Evolutionary conservation across 2,329 filamentous ascomycete species (phyloP).

Genomic region (Cladosporium cucumerinum): DNA sequence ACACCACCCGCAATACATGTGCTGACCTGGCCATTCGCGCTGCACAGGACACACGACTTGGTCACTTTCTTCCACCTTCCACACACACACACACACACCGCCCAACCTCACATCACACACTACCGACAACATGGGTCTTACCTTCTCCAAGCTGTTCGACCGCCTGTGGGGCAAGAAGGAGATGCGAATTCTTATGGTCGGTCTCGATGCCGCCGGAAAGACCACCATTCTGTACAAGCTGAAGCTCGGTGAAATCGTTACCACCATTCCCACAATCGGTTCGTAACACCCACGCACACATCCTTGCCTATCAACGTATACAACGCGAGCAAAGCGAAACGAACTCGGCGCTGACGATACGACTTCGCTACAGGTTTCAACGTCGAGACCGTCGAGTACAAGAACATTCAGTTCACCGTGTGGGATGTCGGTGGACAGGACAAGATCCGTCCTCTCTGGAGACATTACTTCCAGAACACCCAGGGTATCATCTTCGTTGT

Average conservation of each 20-base stretch:
- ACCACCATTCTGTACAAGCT: slow-evolving; percentile 99
- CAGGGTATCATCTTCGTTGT: slow-evolving; percentile 99
- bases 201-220: slow-evolving; percentile 96
- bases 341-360: slow-evolving; percentile 9
- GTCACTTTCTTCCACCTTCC: slow-evolving; percentile 10
- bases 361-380: slow-evolving; percentile 65
- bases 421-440: slow-evolving; percentile 99
- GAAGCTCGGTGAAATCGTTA: slow-evolving; percentile 96
- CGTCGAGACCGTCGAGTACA: slow-evolving; percentile 97
- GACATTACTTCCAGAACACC: slow-evolving; percentile 94
- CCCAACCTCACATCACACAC: slow-evolving; percentile 24
- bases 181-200: slow-evolving; percentile 97
- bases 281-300: slow-evolving; percentile 26
- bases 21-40: slow-evolving; percentile 8
- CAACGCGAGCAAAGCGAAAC: neutral
- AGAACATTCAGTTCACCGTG: slow-evolving; percentile 99
- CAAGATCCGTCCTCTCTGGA: slow-evolving; percentile 96
- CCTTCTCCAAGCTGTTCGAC: slow-evolving; percentile 93
- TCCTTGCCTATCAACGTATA: neutral
- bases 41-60: slow-evolving; percentile 11
- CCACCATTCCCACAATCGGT: slow-evolving; percentile 93
- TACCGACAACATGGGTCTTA: slow-evolving; percentile 79
- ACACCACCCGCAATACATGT: neutral
- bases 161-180: slow-evolving; percentile 99
- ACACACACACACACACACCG: slow-evolving; percentile 9